Base-by-base conservation (phyloP, 129 eudicot genomes). In the Helianthus tuberosus region DNA sequence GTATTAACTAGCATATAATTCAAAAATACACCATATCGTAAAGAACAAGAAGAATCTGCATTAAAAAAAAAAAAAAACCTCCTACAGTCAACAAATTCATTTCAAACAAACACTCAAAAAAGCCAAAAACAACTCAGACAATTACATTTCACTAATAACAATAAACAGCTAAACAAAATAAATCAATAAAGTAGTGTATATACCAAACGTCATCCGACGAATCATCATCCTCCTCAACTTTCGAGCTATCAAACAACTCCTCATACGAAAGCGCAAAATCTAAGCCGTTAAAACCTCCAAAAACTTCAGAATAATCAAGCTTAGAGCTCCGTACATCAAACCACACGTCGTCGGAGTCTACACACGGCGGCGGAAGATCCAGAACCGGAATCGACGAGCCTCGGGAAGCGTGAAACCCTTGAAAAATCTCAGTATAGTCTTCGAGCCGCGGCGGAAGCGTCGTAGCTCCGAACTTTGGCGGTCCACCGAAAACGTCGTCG, bases 401-500 rank as follows among this genome's bases (percentile, higher is more conserved):
- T 75, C 91, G 88, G 74, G 96, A 82, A 17, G 90, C 75, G 81
- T 89, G 97, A 82, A 94, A 94, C 35, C 91, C 85, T 35, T 92
- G 90, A 55, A 95, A 91, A 58, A 95, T 91, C 88, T 95, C 97
- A 9, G 80, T 69, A 74, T 95, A 95, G 81, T 95, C 99, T 68
- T 95, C 90, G 1, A 81, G 67, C 9, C 97, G 90, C 17, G 99
- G 99, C 43, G 97, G 87, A 54, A 95, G 81, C 5, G 94, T 69
- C 8, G 92, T 84, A 16, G 76, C 79, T 36, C 89, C 90, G 44
- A 81, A 83, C 84, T 85, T 89, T 8, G 91, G 97, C 10, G 89
- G 85, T 35, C 89, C 96, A 5, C 90, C 88, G 69, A 94, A 94
- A 13, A 94, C 97, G 77, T 89, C 99, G 80, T 94, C 96, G 91